A percentile compares a stretch with the other conserved stretches of the same genome.
These are phyloP conservation scores for Globisporangium perplexum DNA, from an alignment of 352 stramenopile genomes.

Conservation along the genomic window DNA sequence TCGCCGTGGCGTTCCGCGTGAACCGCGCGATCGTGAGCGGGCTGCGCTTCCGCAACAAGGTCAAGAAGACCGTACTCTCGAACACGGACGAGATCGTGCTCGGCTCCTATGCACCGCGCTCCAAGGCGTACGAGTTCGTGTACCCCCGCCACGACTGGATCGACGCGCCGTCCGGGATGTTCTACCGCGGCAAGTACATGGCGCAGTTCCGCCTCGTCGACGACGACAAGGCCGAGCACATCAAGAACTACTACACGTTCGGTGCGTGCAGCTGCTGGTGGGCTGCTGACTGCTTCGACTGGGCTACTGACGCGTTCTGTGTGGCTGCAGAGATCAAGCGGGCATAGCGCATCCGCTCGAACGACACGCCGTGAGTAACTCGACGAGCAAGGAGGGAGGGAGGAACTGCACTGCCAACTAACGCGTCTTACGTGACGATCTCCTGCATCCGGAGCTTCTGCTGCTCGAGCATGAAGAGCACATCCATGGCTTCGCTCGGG, in stretches of 20 bases:
- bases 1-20: slow-evolving; percentile 78
- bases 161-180: slow-evolving; percentile 78
- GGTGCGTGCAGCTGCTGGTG: slow-evolving; percentile 56
- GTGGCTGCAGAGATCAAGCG: slow-evolving; percentile 50
- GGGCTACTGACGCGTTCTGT: neutral
- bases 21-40: slow-evolving; percentile 84
- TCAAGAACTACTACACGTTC: slow-evolving; percentile 75
- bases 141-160: slow-evolving; percentile 79
- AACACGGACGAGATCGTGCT: slow-evolving; percentile 77
- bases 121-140: slow-evolving; percentile 70
- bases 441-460: slow-evolving; percentile 44
- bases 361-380: neutral
- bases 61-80: slow-evolving; percentile 78
- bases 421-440: slow-evolving; percentile 5
- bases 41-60: slow-evolving; percentile 82
- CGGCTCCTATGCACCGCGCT: slow-evolving; percentile 77
- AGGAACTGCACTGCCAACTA: too few relatives aligned
- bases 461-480: slow-evolving; percentile 50
- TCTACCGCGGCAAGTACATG: slow-evolving; percentile 87
- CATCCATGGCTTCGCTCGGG: slow-evolving; percentile 29
- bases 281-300: too few relatives aligned
- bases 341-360: slow-evolving; percentile 9
- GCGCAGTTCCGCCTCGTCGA: slow-evolving; percentile 68
- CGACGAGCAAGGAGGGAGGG: neutral
- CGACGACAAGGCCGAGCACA: slow-evolving; percentile 59